phyloP scores from a whole-genome alignment of 2,329 filamentous ascomycete genomes.

The Cercospora janseana region DNA sequence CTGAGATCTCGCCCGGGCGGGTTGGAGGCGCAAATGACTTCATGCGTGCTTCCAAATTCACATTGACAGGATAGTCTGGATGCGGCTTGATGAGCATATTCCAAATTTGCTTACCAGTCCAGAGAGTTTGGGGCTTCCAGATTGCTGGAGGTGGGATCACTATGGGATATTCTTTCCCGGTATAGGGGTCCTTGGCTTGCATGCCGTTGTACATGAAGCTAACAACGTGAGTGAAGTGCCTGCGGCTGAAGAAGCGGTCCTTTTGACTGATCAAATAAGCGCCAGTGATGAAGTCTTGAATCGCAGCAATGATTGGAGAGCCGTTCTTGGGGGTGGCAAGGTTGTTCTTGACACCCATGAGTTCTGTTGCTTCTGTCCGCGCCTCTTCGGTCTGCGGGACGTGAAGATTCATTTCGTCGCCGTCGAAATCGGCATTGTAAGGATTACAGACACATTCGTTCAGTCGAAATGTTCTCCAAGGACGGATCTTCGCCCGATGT shows the following conservation, averaged over 20 bases:
- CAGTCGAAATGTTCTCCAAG: conserved; percentile 91
- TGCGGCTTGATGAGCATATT: conserved; percentile 89
- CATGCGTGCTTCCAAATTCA: conserved; percentile 93
- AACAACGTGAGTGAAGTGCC: conserved; percentile 84
- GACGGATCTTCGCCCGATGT: conserved; percentile 87
- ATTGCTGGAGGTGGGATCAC: conserved; percentile 86
- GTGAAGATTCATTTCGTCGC: conserved; percentile 98
- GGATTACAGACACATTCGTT: conserved; percentile 98
- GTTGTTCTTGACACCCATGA: conserved; percentile 99
- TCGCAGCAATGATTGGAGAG: conserved; percentile 97
- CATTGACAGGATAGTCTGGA: conserved; percentile 72
- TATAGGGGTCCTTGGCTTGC: conserved; percentile 47
- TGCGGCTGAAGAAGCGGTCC: conserved; percentile 86
- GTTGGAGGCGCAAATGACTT: conserved; percentile 69
- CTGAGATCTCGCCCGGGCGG: conserved; percentile 65
- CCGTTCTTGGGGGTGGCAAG: conserved; percentile 94
- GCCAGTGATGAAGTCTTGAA: conserved; percentile 97
- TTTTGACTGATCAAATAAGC: conserved; percentile 89
- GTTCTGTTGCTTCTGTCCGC: conserved; percentile 85
- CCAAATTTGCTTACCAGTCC: conserved; percentile 98
- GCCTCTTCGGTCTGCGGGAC: conserved; percentile 98
- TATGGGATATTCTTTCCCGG: conserved; percentile 58
- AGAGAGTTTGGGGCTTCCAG: conserved; percentile 78
- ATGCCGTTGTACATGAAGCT: conserved; percentile 88
- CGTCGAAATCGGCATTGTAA: conserved; percentile 98